Percentiles rank a stretch among this genome's conserved stretches.
phyloP scores from a whole-genome alignment of 805 yeast genomes.

The Hanseniaspora osmophila region DNA sequence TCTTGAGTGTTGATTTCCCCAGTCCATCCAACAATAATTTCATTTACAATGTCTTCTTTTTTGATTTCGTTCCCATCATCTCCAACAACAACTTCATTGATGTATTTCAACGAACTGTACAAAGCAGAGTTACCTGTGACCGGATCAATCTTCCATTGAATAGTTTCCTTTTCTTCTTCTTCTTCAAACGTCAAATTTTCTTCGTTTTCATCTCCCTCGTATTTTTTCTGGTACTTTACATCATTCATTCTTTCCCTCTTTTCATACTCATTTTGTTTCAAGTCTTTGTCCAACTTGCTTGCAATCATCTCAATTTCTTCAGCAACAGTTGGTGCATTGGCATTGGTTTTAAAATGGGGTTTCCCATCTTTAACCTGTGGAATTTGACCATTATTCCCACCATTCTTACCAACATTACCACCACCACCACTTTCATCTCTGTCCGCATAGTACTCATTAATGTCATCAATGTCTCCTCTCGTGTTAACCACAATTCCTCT shows the following conservation, averaged over 20 bases:
- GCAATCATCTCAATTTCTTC: neutral
- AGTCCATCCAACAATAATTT: slow-evolving; percentile 86
- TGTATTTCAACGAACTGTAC: slow-evolving; percentile 55
- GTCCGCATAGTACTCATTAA: no score
- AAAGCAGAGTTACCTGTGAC: slow-evolving; percentile 76
- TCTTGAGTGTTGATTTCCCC: slow-evolving; percentile 51
- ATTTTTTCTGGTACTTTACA: no score
- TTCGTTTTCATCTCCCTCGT: no score
- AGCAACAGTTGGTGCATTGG: neutral
- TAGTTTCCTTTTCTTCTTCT: no score
- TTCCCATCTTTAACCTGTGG: no score
- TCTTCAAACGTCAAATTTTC: no score
- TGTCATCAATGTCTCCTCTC: no score
- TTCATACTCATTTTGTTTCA: no score
- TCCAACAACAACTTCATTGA: slow-evolving; percentile 18
- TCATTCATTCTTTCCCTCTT: neutral
- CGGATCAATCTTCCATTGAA: slow-evolving; percentile 42
- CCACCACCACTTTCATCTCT: no score
- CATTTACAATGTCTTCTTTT: slow-evolving; percentile 51
- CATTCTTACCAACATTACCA: no score
- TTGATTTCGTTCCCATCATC: slow-evolving; percentile 1
- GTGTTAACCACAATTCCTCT: neutral
- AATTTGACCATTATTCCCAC: neutral
- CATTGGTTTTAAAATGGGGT: neutral
- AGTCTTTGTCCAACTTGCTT: neutral